phyloP scores from a whole-genome alignment of 148 eudicot species.

The Rhododendron simsii region DNA sequence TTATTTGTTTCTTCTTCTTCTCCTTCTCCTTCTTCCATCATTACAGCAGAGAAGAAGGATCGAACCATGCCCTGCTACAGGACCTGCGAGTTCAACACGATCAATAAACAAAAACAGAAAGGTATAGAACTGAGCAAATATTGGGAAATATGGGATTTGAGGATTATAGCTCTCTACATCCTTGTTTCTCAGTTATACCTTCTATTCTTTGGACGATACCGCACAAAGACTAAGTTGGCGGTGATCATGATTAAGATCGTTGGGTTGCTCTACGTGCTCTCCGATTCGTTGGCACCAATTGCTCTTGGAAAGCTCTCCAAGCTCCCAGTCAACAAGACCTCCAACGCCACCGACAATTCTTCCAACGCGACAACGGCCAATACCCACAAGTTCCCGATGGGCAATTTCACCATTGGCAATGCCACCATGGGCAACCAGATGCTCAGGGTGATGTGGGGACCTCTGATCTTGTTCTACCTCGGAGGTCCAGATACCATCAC shows the following conservation, averaged over 20 bases:
- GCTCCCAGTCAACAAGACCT: not conserved
- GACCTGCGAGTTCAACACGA: too few relatives aligned
- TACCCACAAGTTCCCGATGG: too few relatives aligned
- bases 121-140: not conserved
- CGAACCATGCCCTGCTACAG: too few relatives aligned
- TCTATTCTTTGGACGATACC: not conserved
- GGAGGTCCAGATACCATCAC: too few relatives aligned
- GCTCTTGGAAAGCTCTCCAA: constrained; percentile 13
- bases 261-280: not conserved
- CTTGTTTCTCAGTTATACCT: not conserved
- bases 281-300: not conserved
- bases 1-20: too few relatives aligned
- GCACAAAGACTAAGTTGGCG: not conserved
- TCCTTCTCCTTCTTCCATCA: too few relatives aligned
- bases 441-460: not conserved
- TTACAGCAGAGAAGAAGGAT: too few relatives aligned
- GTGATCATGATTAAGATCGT: not conserved
- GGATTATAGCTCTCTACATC: not conserved
- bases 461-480: not conserved
- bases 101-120: too few relatives aligned
- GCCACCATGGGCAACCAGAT: too few relatives aligned
- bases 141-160: not conserved
- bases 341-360: too few relatives aligned
- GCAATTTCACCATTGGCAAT: too few relatives aligned
- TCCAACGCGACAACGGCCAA: too few relatives aligned